Conservation (phyloP, 202 grass and related monocot genomes). For the Setaria italica region DNA sequence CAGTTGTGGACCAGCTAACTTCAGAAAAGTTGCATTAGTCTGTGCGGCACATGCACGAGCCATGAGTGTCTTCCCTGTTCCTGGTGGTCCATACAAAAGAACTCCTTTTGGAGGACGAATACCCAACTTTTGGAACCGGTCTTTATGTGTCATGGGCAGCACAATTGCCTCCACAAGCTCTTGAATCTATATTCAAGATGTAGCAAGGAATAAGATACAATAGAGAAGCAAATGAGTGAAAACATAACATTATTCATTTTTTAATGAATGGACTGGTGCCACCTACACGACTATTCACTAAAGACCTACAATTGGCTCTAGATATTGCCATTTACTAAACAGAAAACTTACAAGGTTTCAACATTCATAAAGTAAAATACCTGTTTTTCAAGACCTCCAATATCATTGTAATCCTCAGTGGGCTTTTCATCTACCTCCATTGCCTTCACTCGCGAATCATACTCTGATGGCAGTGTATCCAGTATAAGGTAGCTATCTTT, state of each 20-base stretch:
- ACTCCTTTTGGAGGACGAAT: constrained; percentile 90
- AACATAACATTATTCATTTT: not conserved
- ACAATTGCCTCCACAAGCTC: constrained; percentile 95
- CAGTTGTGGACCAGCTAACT: constrained; percentile 85
- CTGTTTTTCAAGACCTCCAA: constrained; percentile 94
- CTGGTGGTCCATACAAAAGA: constrained; percentile 97
- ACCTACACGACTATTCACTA: not conserved
- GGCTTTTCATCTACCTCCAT: constrained; percentile 98
- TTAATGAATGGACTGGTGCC: not conserved
- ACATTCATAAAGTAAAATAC: constrained; percentile 43
- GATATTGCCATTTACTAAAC: not conserved
- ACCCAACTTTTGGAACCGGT: constrained; percentile 89
- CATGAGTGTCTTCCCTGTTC: constrained; percentile 93
- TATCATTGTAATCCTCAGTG: constrained; percentile 90
- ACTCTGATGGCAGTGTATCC: constrained; percentile 85
- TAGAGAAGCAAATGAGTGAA: not conserved
- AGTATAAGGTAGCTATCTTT: constrained; percentile 92
- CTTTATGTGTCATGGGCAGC: constrained; percentile 87
- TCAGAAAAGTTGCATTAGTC: constrained; percentile 93
- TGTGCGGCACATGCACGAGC: constrained; percentile 92
- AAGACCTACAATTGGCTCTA: not conserved
- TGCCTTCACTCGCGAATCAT: constrained; percentile 87
- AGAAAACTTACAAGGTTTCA: not conserved
- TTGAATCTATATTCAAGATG: constrained; percentile 71
- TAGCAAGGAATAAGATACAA: not conserved